These are phyloP conservation scores for Calonectria hawksworthii DNA, from an alignment of 2,329 filamentous ascomycete genomes.

Conservation along the genomic window DNA sequence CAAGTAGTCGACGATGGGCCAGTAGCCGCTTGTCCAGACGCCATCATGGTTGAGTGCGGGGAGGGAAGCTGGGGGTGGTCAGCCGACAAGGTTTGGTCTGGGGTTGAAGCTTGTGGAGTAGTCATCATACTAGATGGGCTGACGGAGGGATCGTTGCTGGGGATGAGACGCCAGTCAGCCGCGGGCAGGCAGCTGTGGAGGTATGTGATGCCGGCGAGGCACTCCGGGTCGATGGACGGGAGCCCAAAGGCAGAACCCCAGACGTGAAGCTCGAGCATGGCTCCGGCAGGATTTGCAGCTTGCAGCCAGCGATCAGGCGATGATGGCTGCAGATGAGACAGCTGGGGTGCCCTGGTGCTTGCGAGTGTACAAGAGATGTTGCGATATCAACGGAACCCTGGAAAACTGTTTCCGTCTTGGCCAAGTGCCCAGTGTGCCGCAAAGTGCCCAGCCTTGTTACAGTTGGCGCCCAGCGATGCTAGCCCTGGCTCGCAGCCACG, in stretches of 20 bases:
- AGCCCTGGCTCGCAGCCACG: slow-evolving; percentile 37
- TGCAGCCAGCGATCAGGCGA: slow-evolving; percentile 21
- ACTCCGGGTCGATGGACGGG: slow-evolving; percentile 92
- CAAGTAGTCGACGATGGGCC: slow-evolving; percentile 72
- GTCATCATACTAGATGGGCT: slow-evolving; percentile 76
- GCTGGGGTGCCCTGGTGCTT: background rate
- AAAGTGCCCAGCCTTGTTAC: slow-evolving; percentile 34
- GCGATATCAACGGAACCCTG: slow-evolving; percentile 2
- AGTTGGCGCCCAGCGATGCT: slow-evolving; percentile 14
- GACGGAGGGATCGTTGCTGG: slow-evolving; percentile 79
- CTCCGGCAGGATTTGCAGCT: slow-evolving; percentile 25
- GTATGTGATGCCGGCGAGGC: slow-evolving; percentile 85
- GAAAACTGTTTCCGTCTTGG: slow-evolving; percentile 5
- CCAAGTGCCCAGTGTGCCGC: background rate
- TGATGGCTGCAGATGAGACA: slow-evolving; percentile 12
- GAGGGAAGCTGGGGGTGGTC: slow-evolving; percentile 61
- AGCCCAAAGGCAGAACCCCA: slow-evolving; percentile 92
- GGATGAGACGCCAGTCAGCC: slow-evolving; percentile 77
- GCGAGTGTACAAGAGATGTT: background rate
- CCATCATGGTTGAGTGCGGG: slow-evolving; percentile 67
- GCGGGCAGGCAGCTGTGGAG: slow-evolving; percentile 74
- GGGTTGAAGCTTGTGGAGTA: slow-evolving; percentile 27
- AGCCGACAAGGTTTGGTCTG: slow-evolving; percentile 37
- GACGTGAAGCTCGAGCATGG: slow-evolving; percentile 79
- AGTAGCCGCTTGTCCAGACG: slow-evolving; percentile 72